Evolutionary conservation across 2,329 filamentous ascomycete genomes (phyloP).

Genomic region (Dothideomycetes sp.): DNA sequence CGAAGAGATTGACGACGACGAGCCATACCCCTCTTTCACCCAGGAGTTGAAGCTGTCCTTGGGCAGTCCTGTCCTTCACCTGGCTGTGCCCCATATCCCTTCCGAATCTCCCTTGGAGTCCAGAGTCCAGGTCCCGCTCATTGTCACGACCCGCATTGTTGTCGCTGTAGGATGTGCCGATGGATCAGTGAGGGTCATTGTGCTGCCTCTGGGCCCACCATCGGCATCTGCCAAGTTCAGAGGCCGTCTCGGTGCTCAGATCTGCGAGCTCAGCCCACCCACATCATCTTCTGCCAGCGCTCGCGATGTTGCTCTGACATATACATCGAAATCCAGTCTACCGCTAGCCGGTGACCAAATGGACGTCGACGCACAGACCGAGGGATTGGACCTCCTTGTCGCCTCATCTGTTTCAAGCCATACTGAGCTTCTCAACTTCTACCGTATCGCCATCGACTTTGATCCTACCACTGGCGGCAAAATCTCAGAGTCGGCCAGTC

Average conservation of each 20-base stretch:
- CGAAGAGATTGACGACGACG: slow-evolving; percentile 48
- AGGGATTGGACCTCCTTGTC: slow-evolving; percentile 28
- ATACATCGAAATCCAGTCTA: slow-evolving; percentile 28
- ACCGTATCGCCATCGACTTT: slow-evolving; percentile 28
- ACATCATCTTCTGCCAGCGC: slow-evolving; percentile 44
- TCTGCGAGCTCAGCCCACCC: slow-evolving; percentile 38
- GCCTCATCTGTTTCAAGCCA: slow-evolving; percentile 29
- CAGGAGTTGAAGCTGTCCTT: slow-evolving; percentile 48
- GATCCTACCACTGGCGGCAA: slow-evolving; percentile 25
- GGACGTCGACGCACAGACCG: slow-evolving; percentile 5
- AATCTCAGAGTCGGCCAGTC: slow-evolving; percentile 31
- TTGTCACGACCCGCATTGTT: slow-evolving; percentile 41
- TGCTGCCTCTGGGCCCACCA: slow-evolving; percentile 46
- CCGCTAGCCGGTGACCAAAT: slow-evolving; percentile 6
- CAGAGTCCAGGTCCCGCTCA: slow-evolving; percentile 1
- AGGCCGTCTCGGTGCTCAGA: slow-evolving; percentile 34
- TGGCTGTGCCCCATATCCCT: slow-evolving; percentile 41
- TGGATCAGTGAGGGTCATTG: slow-evolving; percentile 46
- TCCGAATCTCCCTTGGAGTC: slow-evolving; percentile 5
- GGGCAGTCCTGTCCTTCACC: slow-evolving; percentile 43
- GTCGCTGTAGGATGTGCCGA: slow-evolving; percentile 49
- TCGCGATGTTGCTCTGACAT: slow-evolving; percentile 44
- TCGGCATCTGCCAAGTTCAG: slow-evolving; percentile 31
- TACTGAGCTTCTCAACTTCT: slow-evolving; percentile 32
- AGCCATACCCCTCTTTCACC: slow-evolving; percentile 45